phyloP scores from a whole-genome alignment of 192 early-diverging fungal species.

The Rhizoclosmatium sp. region DNA sequence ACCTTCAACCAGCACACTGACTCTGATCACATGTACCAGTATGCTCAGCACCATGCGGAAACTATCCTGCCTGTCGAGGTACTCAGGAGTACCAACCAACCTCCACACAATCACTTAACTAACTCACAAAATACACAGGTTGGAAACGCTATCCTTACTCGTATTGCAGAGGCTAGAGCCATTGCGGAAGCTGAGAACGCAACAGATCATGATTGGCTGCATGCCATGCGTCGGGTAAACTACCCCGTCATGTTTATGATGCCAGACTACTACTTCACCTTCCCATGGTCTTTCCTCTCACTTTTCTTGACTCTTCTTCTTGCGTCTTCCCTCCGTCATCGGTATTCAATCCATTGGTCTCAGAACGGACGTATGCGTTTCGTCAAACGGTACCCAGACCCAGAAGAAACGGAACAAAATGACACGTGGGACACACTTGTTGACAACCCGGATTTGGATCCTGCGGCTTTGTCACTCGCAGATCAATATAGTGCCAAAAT shows the following conservation, averaged over 20 bases:
- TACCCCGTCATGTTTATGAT: constrained; percentile 23
- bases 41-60: constrained; percentile 35
- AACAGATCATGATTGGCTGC: constrained; percentile 40
- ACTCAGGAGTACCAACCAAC: background rate
- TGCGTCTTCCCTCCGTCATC: constrained; percentile 16
- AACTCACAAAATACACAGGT: background rate
- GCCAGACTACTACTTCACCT: constrained; percentile 27
- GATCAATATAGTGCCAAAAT: constrained; percentile 28
- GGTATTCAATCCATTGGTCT: constrained; percentile 28
- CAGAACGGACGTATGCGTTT: constrained; percentile 21
- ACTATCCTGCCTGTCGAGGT: constrained; percentile 18
- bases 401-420: constrained; percentile 28
- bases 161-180: constrained; percentile 20
- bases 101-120: background rate
- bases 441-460: constrained; percentile 29
- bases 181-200: constrained; percentile 23
- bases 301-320: constrained; percentile 19
- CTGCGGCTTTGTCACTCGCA: constrained; percentile 16
- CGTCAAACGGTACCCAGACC: constrained; percentile 36
- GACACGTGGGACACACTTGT: constrained; percentile 32
- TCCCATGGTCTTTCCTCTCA: constrained; percentile 32
- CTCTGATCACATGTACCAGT: constrained; percentile 11
- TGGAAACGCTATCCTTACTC: background rate
- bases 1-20: constrained; percentile 32
- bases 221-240: constrained; percentile 18